Evolutionary conservation across 1,139 yeast species (phyloP).

Genomic region (Sugiyamaella paludigena): DNA sequence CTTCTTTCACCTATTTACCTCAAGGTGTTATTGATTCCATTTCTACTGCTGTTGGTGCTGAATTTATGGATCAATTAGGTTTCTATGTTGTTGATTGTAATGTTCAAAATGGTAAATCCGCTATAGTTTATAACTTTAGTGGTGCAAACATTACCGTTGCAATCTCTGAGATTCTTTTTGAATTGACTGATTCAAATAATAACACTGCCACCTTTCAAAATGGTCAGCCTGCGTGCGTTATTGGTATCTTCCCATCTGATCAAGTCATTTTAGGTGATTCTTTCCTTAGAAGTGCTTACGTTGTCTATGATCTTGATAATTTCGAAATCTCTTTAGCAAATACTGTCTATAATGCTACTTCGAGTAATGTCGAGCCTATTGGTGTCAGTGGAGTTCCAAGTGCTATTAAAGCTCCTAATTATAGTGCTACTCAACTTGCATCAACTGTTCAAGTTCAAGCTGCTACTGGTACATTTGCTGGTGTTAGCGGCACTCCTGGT

Average conservation of each 20-base stretch:
- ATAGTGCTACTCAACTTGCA: slow-evolving; percentile 21
- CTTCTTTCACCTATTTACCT: slow-evolving; percentile 36
- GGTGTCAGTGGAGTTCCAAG: slow-evolving; percentile 31
- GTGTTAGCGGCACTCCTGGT: slow-evolving; percentile 10
- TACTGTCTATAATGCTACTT: slow-evolving; percentile 37
- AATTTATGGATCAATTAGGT: slow-evolving; percentile 18
- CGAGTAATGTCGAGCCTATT: slow-evolving; percentile 25
- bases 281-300: slow-evolving; percentile 66
- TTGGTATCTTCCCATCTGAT: slow-evolving; percentile 10
- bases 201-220: neutral
- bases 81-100: slow-evolving; percentile 20
- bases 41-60: slow-evolving; percentile 11
- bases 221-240: slow-evolving; percentile 18
- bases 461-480: slow-evolving; percentile 10
- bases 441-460: slow-evolving; percentile 7
- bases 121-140: slow-evolving; percentile 30
- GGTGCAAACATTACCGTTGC: slow-evolving; percentile 33
- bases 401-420: slow-evolving; percentile 31
- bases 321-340: slow-evolving; percentile 64
- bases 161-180: slow-evolving; percentile 26
- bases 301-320: slow-evolving; percentile 70
- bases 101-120: slow-evolving; percentile 19
- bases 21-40: slow-evolving; percentile 23
- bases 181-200: slow-evolving; percentile 18
- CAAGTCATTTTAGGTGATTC: slow-evolving; percentile 60